Percentiles rank a stretch among this genome's conserved stretches.
Conservation (phyloP, 2,329 filamentous ascomycete species). For the Tolypocladium endophyticum region DNA sequence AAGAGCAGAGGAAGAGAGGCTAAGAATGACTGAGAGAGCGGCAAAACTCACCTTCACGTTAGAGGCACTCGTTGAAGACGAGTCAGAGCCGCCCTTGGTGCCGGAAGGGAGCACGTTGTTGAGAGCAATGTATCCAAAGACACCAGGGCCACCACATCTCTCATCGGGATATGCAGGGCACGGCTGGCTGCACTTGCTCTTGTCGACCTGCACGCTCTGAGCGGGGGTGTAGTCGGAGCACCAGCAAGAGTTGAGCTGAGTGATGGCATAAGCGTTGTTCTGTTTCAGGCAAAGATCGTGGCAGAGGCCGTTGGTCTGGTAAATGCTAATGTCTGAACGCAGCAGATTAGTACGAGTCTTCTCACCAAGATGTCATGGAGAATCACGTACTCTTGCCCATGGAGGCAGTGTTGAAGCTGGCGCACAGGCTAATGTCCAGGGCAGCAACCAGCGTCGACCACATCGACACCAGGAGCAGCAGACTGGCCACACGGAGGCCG, state of each 20-base stretch:
- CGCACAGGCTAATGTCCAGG: slow-evolving; percentile 21
- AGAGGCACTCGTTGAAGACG: slow-evolving; percentile 7
- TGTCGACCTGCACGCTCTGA: slow-evolving; percentile 25
- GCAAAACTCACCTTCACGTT: slow-evolving; percentile 14
- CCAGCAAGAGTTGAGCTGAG: slow-evolving; percentile 59
- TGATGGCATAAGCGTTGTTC: slow-evolving; percentile 55
- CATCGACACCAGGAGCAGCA: slow-evolving; percentile 11
- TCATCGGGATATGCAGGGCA: slow-evolving; percentile 64
- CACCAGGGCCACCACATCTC: slow-evolving; percentile 49
- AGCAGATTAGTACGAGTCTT: background rate
- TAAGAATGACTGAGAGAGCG: background rate
- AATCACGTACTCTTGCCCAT: slow-evolving; percentile 19
- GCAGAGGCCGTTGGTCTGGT: slow-evolving; percentile 63
- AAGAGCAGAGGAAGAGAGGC: background rate
- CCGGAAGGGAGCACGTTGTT: slow-evolving; percentile 40
- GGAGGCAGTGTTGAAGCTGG: slow-evolving; percentile 24
- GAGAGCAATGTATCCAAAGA: slow-evolving; percentile 58
- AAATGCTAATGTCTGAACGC: slow-evolving; percentile 39
- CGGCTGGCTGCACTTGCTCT: slow-evolving; percentile 37
- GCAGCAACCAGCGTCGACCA: slow-evolving; percentile 13
- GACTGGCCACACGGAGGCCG: background rate
- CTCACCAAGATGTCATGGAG: too few relatives aligned
- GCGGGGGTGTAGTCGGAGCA: slow-evolving; percentile 60
- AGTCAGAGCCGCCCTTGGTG: slow-evolving; percentile 27
- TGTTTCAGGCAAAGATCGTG: slow-evolving; percentile 40